phyloP scores from a whole-genome alignment of 2,329 filamentous ascomycete species.

The Fusarium chuoi region DNA sequence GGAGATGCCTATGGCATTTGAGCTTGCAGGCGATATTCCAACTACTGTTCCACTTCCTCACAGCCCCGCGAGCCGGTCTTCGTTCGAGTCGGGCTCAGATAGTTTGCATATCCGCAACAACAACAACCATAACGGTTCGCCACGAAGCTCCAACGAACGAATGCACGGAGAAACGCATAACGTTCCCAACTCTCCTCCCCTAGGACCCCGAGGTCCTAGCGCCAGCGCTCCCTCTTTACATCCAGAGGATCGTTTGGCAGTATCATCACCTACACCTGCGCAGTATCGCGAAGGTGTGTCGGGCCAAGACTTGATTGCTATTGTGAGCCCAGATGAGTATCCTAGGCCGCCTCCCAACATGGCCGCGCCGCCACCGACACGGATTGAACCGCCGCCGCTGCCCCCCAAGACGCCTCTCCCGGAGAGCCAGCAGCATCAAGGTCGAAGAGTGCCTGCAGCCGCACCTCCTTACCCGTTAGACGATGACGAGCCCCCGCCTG shows the following conservation, averaged over 20 bases:
- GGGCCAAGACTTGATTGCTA: constrained; percentile 75
- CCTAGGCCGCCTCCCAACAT: constrained; percentile 54
- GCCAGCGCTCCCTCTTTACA: constrained; percentile 45
- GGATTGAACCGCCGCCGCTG: constrained; percentile 73
- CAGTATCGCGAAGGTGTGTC: constrained; percentile 65
- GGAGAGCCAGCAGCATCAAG: constrained; percentile 53
- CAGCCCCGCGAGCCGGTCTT: constrained; percentile 58
- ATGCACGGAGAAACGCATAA: constrained; percentile 49
- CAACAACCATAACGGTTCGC: constrained; percentile 53
- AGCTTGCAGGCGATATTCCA: constrained; percentile 68
- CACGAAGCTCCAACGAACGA: constrained; percentile 62
- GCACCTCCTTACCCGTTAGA: constrained; percentile 81
- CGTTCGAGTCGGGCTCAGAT: constrained; percentile 67
- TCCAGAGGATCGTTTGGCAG: constrained; percentile 63
- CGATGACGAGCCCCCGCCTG: constrained; percentile 82
- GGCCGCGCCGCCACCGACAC: constrained; percentile 42
- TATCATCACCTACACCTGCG: constrained; percentile 66
- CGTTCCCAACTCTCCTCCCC: constrained; percentile 42
- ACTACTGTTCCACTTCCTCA: constrained; percentile 50
- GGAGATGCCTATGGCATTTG: constrained; percentile 62
- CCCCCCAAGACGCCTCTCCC: constrained; percentile 82
- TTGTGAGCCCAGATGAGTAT: constrained; percentile 68
- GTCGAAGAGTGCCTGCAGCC: constrained; percentile 49
- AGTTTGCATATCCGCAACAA: constrained; percentile 55
- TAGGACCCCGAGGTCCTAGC: constrained; percentile 43